phyloP scores from a whole-genome alignment of 768 basidiomycete genomes.

The Russula abietina region DNA sequence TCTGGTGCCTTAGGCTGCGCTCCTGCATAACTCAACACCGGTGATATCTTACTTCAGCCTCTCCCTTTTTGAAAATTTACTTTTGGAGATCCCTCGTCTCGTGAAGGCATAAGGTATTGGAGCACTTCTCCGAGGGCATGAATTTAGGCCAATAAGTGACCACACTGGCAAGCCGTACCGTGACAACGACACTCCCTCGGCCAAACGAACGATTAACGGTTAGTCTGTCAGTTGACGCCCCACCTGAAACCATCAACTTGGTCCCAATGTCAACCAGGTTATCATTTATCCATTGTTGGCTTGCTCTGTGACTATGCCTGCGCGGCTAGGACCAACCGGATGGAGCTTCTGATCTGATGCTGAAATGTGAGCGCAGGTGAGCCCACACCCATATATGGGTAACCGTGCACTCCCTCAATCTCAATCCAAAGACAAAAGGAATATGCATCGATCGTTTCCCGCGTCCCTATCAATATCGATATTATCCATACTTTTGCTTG shows the following conservation, averaged over 20 bases:
- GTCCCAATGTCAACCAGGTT: background rate
- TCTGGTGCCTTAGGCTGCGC: background rate
- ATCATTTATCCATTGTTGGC: background rate
- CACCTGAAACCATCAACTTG: background rate
- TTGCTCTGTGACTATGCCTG: background rate
- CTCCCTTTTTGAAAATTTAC: background rate
- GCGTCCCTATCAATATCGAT: background rate
- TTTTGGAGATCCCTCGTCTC: background rate
- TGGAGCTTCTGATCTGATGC: background rate
- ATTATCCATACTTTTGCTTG: conserved; percentile 80
- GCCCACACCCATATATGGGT: background rate
- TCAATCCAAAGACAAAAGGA: background rate
- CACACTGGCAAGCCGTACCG: background rate
- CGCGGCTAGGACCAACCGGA: background rate
- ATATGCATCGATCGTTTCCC: background rate
- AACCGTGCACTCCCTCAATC: background rate
- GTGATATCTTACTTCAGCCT: background rate
- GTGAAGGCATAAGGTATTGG: background rate
- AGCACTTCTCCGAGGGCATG: background rate
- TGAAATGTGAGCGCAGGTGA: background rate
- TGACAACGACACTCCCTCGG: too few species aligned
- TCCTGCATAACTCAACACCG: background rate
- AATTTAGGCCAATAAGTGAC: background rate
- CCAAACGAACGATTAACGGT: background rate
- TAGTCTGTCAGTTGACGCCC: background rate